A percentile compares a stretch with the other conserved stretches of the same genome.
Conservation (phyloP, 2,329 filamentous ascomycete genomes). For the Fusarium stilboides region DNA sequence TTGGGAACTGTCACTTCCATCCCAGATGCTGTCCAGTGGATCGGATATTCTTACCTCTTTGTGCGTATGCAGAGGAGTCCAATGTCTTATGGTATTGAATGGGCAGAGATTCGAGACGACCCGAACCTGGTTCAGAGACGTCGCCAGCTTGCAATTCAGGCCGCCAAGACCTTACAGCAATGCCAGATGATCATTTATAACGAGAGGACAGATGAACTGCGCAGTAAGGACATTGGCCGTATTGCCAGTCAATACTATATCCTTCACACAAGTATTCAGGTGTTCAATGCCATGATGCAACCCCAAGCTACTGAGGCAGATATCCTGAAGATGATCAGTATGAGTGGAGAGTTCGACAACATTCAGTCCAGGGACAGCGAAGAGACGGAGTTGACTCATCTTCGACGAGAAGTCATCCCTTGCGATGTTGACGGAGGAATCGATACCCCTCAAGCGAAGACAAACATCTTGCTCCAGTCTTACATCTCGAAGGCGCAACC, state of each 20-base stretch:
- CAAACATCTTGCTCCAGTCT: conserved; percentile 93
- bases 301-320: conserved; percentile 90
- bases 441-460: conserved; percentile 86
- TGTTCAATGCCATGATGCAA: conserved; percentile 97
- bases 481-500: conserved; percentile 91
- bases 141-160: conserved; percentile 88
- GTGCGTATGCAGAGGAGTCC: conserved; percentile 96
- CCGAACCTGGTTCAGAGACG: conserved; percentile 88
- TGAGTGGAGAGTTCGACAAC: conserved; percentile 98
- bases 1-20: conserved; percentile 96
- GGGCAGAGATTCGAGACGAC: conserved; percentile 90
- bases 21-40: conserved; percentile 93
- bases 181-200: conserved; percentile 99
- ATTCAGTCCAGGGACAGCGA: conserved; percentile 94
- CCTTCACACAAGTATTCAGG: conserved; percentile 90
- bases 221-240: conserved; percentile 93
- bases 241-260: conserved; percentile 99
- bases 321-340: conserved; percentile 94
- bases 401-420: conserved; percentile 79
- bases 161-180: conserved; percentile 87
- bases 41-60: conserved; percentile 97
- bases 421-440: conserved; percentile 84
- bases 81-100: conserved; percentile 94
- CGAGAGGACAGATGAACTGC: conserved; percentile 90
- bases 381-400: conserved; percentile 83